Percentiles rank a stretch among this genome's conserved stretches.
These are phyloP conservation scores for Aechmea fasciata DNA, from an alignment of 176 grass and related monocot species.

Conservation along the genomic window DNA sequence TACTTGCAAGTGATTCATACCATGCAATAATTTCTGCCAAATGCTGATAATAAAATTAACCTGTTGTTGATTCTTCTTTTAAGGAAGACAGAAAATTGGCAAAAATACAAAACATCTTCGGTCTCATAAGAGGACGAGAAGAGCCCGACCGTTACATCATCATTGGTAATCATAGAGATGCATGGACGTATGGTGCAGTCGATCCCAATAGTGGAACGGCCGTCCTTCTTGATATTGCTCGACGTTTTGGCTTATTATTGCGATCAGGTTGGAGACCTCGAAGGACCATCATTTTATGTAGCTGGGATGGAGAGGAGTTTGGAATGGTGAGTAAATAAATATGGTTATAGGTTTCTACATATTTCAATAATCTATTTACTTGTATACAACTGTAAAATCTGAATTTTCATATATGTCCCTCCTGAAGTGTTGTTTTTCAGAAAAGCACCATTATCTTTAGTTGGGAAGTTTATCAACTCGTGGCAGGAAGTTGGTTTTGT, in stretches of 20 bases:
- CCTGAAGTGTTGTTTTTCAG: too few species aligned
- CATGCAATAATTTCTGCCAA: constrained; percentile 17
- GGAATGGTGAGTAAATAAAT: constrained; percentile 65
- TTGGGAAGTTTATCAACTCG: too few species aligned
- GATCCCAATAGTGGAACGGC: constrained; percentile 92
- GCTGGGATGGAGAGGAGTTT: constrained; percentile 97
- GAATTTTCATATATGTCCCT: too few species aligned
- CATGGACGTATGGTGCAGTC: constrained; percentile 96
- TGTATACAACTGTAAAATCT: not conserved
- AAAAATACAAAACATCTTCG: constrained; percentile 59
- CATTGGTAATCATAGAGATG: constrained; percentile 95
- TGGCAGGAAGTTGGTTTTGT: too few species aligned
- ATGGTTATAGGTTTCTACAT: too few species aligned
- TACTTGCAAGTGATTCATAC: not conserved
- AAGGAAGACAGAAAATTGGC: constrained; percentile 69
- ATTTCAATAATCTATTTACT: not conserved
- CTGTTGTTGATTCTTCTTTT: constrained; percentile 27
- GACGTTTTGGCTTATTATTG: constrained; percentile 65
- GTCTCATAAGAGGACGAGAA: constrained; percentile 51
- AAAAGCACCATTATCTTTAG: too few species aligned
- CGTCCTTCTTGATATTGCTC: constrained; percentile 72
- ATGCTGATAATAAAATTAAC: constrained; percentile 5
- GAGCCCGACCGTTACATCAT: constrained; percentile 88
- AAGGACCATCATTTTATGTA: constrained; percentile 85
- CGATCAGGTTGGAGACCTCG: constrained; percentile 71